Conservation (phyloP, 140 eudicot genomes). For the Ambrosia hybrid region DNA sequence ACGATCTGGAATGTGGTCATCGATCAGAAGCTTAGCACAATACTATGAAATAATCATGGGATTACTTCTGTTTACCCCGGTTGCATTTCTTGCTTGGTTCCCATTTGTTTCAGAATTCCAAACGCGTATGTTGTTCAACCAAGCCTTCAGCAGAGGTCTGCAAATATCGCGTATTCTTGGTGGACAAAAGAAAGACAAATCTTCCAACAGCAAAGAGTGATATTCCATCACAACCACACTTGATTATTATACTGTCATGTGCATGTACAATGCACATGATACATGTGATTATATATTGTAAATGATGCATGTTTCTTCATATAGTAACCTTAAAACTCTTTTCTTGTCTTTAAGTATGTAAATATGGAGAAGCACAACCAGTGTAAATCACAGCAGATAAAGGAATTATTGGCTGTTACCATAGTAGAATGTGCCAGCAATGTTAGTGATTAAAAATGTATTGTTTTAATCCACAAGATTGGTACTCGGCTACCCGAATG, state of each 20-base stretch:
- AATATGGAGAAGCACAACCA: neutral
- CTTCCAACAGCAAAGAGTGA: slow-evolving; percentile 69
- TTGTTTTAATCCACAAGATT: no score
- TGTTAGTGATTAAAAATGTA: no score
- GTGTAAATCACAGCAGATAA: neutral
- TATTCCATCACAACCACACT: neutral
- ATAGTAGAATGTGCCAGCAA: no score
- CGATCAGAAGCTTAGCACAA: slow-evolving; percentile 68
- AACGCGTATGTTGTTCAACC: slow-evolving; percentile 91
- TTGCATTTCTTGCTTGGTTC: slow-evolving; percentile 95
- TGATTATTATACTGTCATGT: slow-evolving; percentile 1
- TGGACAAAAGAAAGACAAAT: slow-evolving; percentile 76
- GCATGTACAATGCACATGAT: slow-evolving; percentile 12
- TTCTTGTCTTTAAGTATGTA: neutral
- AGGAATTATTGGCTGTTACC: neutral
- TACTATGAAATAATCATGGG: slow-evolving; percentile 82
- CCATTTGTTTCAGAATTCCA: slow-evolving; percentile 94
- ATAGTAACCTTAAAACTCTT: slow-evolving; percentile 5
- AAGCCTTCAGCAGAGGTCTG: slow-evolving; percentile 93
- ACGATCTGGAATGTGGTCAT: slow-evolving; percentile 62
- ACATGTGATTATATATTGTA: slow-evolving; percentile 2
- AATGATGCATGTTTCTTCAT: slow-evolving; percentile 5
- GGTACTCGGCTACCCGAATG: no score
- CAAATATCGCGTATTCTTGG: slow-evolving; percentile 93
- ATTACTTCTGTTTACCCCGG: slow-evolving; percentile 69